Percentiles rank a stretch among this genome's conserved stretches.
These are phyloP conservation scores for Tuber borchii DNA, from an alignment of 495 filamentous ascomycete species.

Conservation along the genomic window DNA sequence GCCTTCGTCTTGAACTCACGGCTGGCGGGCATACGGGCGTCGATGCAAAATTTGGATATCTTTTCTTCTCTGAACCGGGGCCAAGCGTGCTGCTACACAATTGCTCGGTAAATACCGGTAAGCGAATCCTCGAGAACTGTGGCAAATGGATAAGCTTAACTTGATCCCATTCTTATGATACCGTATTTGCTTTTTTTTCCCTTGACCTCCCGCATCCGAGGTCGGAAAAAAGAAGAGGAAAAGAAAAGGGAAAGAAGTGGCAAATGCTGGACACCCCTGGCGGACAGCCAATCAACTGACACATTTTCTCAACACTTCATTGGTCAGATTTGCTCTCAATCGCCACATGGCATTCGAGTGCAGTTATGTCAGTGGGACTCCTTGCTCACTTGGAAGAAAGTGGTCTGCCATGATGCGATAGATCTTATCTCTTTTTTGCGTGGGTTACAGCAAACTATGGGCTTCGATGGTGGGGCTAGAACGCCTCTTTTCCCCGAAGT, in stretches of 20 bases:
- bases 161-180: not conserved
- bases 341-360: not conserved
- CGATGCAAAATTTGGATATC: not conserved
- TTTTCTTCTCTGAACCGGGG: not conserved
- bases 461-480: not conserved
- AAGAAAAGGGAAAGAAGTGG: not conserved
- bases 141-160: slow-evolving; percentile 6
- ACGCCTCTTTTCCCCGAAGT: not conserved
- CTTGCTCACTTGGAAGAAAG: not conserved
- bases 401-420: not conserved
- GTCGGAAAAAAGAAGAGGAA: not conserved
- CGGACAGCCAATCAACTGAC: not conserved
- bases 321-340: not conserved
- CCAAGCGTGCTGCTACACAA: not conserved
- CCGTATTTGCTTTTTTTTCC: not conserved
- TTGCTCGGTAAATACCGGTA: not conserved
- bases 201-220: not conserved
- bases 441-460: not conserved
- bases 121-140: slow-evolving; percentile 2
- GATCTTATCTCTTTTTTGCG: not conserved
- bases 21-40: not conserved
- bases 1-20: not conserved
- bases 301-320: not conserved
- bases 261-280: not conserved
- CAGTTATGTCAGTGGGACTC: not conserved